Evolutionary conservation across 352 stramenopile genomes (phyloP).

Genomic region (Pythium volutum): DNA sequence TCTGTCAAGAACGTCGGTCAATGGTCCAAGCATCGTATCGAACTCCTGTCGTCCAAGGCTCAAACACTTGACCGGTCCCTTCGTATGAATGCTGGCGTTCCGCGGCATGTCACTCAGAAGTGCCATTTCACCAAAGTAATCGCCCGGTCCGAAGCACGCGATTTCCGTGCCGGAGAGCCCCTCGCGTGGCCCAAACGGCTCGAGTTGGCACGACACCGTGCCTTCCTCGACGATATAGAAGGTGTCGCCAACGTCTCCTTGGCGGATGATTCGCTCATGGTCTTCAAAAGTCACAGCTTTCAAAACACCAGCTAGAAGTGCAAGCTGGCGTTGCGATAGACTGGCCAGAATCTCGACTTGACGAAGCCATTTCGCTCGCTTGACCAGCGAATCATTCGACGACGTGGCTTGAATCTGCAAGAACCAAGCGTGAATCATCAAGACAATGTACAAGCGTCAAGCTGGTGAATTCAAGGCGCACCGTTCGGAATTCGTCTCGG

Average conservation of each 20-base stretch:
- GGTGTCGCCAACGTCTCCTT: conserved; percentile 76
- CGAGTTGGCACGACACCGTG: conserved; percentile 55
- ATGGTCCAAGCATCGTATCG: conserved; percentile 69
- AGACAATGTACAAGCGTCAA: background rate
- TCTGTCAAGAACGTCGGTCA: conserved; percentile 68
- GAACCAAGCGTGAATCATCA: background rate
- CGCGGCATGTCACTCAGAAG: conserved; percentile 87
- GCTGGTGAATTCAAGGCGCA: conserved; percentile 4
- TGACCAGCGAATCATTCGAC: conserved; percentile 74
- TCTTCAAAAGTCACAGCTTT: conserved; percentile 65
- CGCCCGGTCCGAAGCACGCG: conserved; percentile 54
- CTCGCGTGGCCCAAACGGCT: conserved; percentile 26
- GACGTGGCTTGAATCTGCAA: conserved; percentile 59
- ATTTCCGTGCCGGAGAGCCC: conserved; percentile 30
- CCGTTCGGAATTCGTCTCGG: conserved; percentile 83
- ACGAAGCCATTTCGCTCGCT: conserved; percentile 64
- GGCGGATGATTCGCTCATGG: conserved; percentile 73
- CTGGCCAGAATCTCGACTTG: conserved; percentile 71
- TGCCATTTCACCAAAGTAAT: conserved; percentile 93
- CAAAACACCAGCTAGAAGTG: conserved; percentile 59
- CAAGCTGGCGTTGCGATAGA: conserved; percentile 62
- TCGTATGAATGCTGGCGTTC: conserved; percentile 67
- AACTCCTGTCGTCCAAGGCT: conserved; percentile 70
- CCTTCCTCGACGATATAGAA: conserved; percentile 84
- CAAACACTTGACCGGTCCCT: conserved; percentile 66